phyloP scores from a whole-genome alignment of 2,329 filamentous ascomycete genomes.

The Ophiostoma australiae region DNA sequence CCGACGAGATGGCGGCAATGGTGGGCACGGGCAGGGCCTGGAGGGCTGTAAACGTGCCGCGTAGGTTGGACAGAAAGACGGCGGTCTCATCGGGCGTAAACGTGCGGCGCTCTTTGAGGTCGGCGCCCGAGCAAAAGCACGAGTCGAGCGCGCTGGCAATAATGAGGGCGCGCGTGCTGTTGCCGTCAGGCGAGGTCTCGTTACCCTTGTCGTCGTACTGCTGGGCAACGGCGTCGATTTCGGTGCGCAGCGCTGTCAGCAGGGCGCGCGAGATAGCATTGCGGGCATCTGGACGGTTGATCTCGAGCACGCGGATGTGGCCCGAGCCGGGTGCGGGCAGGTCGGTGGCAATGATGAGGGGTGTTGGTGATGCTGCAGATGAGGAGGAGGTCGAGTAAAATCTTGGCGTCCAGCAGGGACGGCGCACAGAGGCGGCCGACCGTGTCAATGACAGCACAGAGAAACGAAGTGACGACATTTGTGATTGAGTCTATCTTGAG shows the following conservation, averaged over 20 bases:
- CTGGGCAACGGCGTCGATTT: constrained; percentile 66
- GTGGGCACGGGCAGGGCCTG: constrained; percentile 78
- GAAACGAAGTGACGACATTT: constrained; percentile 17
- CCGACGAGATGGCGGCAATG: constrained; percentile 77
- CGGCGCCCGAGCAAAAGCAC: constrained; percentile 90
- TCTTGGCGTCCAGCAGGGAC: constrained; percentile 3
- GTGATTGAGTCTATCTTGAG: not conserved
- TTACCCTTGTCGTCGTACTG: constrained; percentile 55
- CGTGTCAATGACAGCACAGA: constrained; percentile 17
- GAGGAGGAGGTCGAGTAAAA: constrained; percentile 29
- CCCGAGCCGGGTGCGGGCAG: constrained; percentile 71
- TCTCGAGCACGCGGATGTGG: constrained; percentile 79
- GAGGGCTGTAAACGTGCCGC: constrained; percentile 68
- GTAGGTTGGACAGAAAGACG: constrained; percentile 71
- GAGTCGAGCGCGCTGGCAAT: constrained; percentile 79
- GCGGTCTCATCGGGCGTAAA: constrained; percentile 74
- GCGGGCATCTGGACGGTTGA: constrained; percentile 78
- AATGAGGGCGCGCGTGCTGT: constrained; percentile 73
- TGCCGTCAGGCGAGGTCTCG: constrained; percentile 45
- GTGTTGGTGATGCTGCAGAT: constrained; percentile 33
- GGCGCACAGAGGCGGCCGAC: constrained; percentile 43
- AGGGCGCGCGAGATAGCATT: constrained; percentile 86
- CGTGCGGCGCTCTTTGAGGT: constrained; percentile 78
- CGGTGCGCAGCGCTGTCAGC: constrained; percentile 62
- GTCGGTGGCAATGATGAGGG: constrained; percentile 65